Conservation (phyloP, 1,284 basidiomycete species). For the Marasmius fiardii region DNA sequence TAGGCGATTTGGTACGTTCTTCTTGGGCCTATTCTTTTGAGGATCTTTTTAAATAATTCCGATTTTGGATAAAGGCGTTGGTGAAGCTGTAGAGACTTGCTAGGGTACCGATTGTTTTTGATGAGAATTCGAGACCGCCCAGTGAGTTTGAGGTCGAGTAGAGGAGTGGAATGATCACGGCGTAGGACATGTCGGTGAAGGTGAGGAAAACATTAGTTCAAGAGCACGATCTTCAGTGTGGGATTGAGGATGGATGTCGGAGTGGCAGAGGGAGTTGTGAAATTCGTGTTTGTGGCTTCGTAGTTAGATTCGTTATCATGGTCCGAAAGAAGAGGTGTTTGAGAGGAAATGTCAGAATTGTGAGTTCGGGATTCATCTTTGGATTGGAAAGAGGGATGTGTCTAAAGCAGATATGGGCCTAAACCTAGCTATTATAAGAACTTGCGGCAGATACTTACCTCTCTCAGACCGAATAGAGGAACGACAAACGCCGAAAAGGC, state of each 20-base stretch:
- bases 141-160: conserved; percentile 21
- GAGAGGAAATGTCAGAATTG: background rate
- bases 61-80: conserved; percentile 21
- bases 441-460: too few species aligned
- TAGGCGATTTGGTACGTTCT: conserved; percentile 12
- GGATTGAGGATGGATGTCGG: conserved; percentile 5
- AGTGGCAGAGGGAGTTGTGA: conserved; percentile 24
- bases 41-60: conserved; percentile 5
- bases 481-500: conserved; percentile 27
- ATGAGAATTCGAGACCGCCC: conserved; percentile 22
- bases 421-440: too few species aligned
- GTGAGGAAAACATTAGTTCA: conserved; percentile 25
- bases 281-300: conserved; percentile 17
- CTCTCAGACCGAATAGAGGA: conserved; percentile 26
- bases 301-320: background rate
- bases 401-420: conserved; percentile 3
- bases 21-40: conserved; percentile 11
- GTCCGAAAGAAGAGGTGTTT: background rate
- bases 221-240: conserved; percentile 3
- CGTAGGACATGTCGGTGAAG: conserved; percentile 25
- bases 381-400: background rate
- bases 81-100: conserved; percentile 25
- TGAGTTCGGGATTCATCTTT: background rate
- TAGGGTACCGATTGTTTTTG: conserved; percentile 21
- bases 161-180: conserved; percentile 24